Conservation (phyloP, 2,329 filamentous ascomycete genomes). For the Clonostachys chloroleuca region DNA sequence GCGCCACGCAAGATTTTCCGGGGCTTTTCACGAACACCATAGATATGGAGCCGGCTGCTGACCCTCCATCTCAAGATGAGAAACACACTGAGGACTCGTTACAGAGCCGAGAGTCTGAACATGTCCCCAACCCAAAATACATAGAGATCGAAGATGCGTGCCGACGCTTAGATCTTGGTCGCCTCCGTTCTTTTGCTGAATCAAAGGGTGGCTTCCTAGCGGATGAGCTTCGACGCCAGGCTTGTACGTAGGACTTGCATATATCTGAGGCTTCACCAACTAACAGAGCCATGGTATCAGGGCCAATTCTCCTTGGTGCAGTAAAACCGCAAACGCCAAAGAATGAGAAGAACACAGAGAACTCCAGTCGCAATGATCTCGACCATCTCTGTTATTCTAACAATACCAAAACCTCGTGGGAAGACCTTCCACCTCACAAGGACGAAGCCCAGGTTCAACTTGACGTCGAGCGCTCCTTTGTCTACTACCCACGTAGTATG, state of each 20-base stretch:
- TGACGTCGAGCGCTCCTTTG: conserved; percentile 93
- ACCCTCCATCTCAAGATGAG: too few species aligned
- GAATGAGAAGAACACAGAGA: too few species aligned
- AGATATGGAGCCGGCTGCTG: too few species aligned
- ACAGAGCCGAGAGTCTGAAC: background rate
- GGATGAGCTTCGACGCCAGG: conserved; percentile 64
- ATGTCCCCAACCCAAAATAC: conserved; percentile 21
- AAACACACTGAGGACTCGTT: too few species aligned
- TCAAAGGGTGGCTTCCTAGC: conserved; percentile 63
- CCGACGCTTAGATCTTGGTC: conserved; percentile 47
- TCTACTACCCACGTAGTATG: conserved; percentile 86
- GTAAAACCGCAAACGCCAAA: too few species aligned
- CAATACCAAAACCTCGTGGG: conserved; percentile 40
- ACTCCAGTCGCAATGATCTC: too few species aligned
- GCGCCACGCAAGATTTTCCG: too few species aligned
- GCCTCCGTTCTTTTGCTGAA: conserved; percentile 54
- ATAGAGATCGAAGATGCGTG: conserved; percentile 51
- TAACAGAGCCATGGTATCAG: background rate
- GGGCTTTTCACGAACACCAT: too few species aligned
- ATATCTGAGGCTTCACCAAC: background rate
- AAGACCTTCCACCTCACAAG: conserved; percentile 64
- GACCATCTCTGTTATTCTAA: background rate
- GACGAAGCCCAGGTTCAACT: conserved; percentile 91
- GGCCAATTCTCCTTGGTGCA: background rate
- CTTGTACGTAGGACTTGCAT: conserved; percentile 57